Evolutionary conservation across 2,329 filamentous ascomycete genomes (phyloP), one percentile per base, ranked within the genome.

Genomic region (Byssochlamys sp.): DNA sequence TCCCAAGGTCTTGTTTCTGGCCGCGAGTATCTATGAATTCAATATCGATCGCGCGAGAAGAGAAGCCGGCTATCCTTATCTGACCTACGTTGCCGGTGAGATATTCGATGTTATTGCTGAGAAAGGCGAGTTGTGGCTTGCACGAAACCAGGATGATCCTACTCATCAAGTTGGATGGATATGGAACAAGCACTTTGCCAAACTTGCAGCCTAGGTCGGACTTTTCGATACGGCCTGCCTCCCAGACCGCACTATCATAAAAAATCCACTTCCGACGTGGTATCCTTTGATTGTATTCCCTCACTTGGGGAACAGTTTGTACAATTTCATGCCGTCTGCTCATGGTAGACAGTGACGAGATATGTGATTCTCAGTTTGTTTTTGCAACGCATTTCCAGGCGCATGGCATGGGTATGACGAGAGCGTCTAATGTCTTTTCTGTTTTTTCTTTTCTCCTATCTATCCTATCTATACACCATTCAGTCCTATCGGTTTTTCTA

Each of bases 161-260:
- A 80, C 78, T 10, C 83, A 88, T 62, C 81, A 85, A 62, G 86
- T 97, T 33, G 94, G 94, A 55, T 99, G 94, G 94, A 96, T 99
- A 67, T 99, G 94, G 94, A 95, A 91, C 67, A 96, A 96, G 73
- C 94, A 99, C 76, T 99, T 99, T 79, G 88, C 88, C 49, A 79
- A 79, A 56, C 69, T 83, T 53, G 74, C 74, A 29, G 65, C 67
- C n/a, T 71, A 72, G 55, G 2, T 24, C 66, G 26, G 24, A 26
- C 5, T 26, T 12, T 25, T 25, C 14, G 25, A 55, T 56, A 51
- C 25, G 3, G 3, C 9, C 39, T 5, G n/a, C 5, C n/a, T 12
- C 19, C 10, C 31, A 12, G 3, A 33, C 31, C 14, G 10, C 31
- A n/a, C 5, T 19, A 45, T 45, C 39, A 45, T 6, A 45, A 19